Conservation (phyloP, 2,329 filamentous ascomycete genomes). For the Talaromyces albobiverticillius region DNA sequence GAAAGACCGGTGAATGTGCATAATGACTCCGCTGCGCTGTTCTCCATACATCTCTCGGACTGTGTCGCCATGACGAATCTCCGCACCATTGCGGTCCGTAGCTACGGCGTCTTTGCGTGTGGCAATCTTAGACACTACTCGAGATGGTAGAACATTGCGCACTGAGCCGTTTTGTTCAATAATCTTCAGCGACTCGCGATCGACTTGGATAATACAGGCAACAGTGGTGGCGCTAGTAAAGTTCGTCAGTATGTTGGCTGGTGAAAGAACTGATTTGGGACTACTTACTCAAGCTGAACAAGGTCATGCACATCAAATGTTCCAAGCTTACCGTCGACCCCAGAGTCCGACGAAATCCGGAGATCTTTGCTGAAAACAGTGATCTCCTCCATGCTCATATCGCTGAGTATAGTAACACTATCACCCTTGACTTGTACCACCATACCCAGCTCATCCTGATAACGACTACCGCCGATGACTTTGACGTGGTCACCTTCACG, state of each 20-base stretch:
- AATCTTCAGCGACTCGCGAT: constrained; percentile 85
- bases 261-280: not conserved
- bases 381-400: constrained; percentile 89
- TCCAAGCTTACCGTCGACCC: constrained; percentile 75
- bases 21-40: constrained; percentile 79
- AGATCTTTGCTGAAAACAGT: constrained; percentile 98
- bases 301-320: constrained; percentile 91
- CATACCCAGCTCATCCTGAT: constrained; percentile 93
- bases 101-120: constrained; percentile 81
- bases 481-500: constrained; percentile 95
- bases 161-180: constrained; percentile 86
- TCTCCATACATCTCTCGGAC: constrained; percentile 89
- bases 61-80: constrained; percentile 87
- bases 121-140: constrained; percentile 85
- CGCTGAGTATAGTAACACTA: constrained; percentile 85
- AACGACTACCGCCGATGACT: constrained; percentile 93
- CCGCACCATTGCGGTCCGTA: constrained; percentile 87
- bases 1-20: constrained; percentile 91
- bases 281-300: constrained; percentile 77
- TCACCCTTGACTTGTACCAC: constrained; percentile 92
- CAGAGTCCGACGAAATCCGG: constrained; percentile 87
- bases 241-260: constrained; percentile 30
- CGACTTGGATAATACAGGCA: constrained; percentile 89
- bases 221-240: constrained; percentile 70
- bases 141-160: constrained; percentile 80